Evolutionary conservation across 2,329 filamentous ascomycete species (phyloP), one percentile per base, ranked within the genome.

Genomic region (Colletotrichum trifolii): DNA sequence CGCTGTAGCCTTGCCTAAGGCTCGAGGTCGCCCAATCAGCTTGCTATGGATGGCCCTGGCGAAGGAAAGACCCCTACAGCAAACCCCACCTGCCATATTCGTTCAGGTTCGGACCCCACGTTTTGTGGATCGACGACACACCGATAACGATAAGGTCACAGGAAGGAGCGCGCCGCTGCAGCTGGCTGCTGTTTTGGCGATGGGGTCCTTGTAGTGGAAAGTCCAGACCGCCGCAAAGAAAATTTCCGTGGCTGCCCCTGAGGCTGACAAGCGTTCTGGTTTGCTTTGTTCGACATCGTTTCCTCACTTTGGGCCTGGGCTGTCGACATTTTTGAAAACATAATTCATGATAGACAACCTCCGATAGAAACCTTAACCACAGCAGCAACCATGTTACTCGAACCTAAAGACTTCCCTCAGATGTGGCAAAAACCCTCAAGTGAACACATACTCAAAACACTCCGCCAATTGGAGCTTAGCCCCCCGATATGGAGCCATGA

Each of bases 401-500:
- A 78, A 57, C 71, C 78, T 61, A 77, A 78, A 63, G 91, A 95
- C 73, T 86, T 97, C 34, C 93, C 94, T n/a, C 92, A 94, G 73
- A 84, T 95, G 67, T 93, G 94, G 84, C 87, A 90, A 71, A 90
- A 87, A 72, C 94, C 94, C 7, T 82, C 88, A 17, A 89, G 87
- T 64, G 78, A 82, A 38, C 82, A 85, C 5, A 83, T 97, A 49
- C 78, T 93, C 54, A 78, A 83, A 34, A 87, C 87, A 34, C 86
- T 97, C n/a, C 78, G 86, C 39, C 79, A 87, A 35, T 84, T 97
- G 40, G 85, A 87, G 64, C 79, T 91, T 40, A 84, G 87, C 59
- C 92, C 92, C 25, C 87, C 86, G 4, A 85, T 89, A 57, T 94
- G 91, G 91, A 86, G 86, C 59, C 76, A 81, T 57, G 75, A 75